Evolutionary conservation across 805 yeast species (phyloP), one percentile per base, ranked within the genome.

Genomic region (Candida oleophila): DNA sequence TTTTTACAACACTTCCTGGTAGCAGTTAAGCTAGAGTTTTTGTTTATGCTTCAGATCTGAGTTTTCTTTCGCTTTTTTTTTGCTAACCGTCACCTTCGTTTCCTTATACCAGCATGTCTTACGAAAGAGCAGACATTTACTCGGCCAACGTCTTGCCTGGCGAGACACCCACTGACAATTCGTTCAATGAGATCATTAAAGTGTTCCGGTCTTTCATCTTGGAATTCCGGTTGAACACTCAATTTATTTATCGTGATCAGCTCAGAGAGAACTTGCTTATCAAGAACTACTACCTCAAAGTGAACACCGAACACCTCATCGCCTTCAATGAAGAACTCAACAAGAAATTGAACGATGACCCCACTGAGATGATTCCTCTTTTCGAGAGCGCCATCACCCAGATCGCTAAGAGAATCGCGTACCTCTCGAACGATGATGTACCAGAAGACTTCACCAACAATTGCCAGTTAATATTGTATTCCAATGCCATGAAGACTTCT

Each of bases 141-240:
- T 75, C 85, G 41, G 91, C 97, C 3, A 84, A 85, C 18, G 97
- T 89, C 34, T 77, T 89, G 46, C 92, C 94, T n/a, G 92, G 94
- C 15, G 91, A 86, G 52, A 81, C 85, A 19, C 74, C 82, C 1
- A 76, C 77, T 18, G 87, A 82, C 51, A 83, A 77, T 53, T 76
- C 84, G 43, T 77, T 77, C 62, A 81, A 83, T 45, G 94, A 85
- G 64, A 76, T 86, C 56, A 78, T 82, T 57, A 82, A 82, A 54
- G 87, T 90, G 2, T 91, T 92, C 73, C 82, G 85, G 54, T 76
- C 81, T 55, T 94, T 94, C 65, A 78, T 94, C 36, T 71, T 89
- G 45, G 96, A 90, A 62, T 94, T 89, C 66, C 80, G 96, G 66
- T 77, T 89, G 50, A 86, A 87, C 59, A 80, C 88, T 48, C 85